These are phyloP conservation scores for Sordariomycetes sp. DNA, from an alignment of 2,329 filamentous ascomycete genomes.

Conservation along the genomic window DNA sequence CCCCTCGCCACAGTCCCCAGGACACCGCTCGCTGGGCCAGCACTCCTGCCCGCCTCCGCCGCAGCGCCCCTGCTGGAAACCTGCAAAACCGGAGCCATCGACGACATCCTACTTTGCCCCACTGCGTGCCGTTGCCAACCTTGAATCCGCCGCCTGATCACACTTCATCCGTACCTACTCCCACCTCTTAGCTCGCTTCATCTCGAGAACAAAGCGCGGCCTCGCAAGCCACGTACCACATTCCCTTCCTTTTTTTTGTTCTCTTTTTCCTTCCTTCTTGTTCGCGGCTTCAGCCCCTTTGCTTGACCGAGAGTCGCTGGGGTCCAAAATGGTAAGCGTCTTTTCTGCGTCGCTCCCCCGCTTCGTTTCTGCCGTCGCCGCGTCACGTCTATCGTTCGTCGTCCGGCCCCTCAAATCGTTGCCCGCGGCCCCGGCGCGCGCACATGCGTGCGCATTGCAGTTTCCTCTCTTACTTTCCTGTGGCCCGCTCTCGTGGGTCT, in stretches of 20 bases:
- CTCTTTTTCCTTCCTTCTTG: neutral
- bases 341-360: neutral
- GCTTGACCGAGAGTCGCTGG: slow-evolving; percentile 6
- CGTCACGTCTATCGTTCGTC: neutral
- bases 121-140: neutral
- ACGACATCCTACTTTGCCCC: neutral
- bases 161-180: neutral
- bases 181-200: neutral
- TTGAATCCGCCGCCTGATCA: neutral
- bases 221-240: neutral
- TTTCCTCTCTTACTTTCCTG: neutral
- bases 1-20: neutral
- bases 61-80: neutral
- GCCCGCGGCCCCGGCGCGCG: neutral
- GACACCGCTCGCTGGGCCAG: neutral
- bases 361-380: neutral
- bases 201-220: neutral
- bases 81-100: neutral
- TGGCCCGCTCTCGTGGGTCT: neutral
- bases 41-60: neutral
- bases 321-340: slow-evolving; percentile 2
- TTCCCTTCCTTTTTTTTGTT: neutral
- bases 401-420: neutral
- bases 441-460: neutral
- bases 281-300: slow-evolving; percentile 3